phyloP scores from a whole-genome alignment of 495 filamentous ascomycete genomes.

The Penicillium verhagenii region DNA sequence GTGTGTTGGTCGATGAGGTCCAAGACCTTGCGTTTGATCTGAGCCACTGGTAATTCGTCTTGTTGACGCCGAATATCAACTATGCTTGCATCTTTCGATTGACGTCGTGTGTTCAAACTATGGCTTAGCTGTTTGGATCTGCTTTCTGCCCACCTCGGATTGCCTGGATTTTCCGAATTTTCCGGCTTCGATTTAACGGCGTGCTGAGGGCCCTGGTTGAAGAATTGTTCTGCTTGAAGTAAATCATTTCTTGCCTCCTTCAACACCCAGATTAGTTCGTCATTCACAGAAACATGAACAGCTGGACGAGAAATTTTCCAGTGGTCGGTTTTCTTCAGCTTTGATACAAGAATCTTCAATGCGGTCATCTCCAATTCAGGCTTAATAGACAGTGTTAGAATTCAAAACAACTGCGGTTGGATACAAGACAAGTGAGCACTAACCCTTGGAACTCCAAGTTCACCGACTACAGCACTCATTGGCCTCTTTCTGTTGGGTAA shows the following conservation, averaged over 20 bases:
- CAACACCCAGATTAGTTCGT: background rate
- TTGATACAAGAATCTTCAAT: background rate
- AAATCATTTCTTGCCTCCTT: background rate
- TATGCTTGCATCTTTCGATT: slow-evolving; percentile 1
- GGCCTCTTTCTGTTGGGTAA: background rate
- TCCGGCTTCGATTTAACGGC: no score
- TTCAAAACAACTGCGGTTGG: background rate
- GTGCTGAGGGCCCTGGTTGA: background rate
- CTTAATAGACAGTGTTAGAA: background rate
- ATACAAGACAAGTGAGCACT: background rate
- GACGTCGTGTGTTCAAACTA: slow-evolving; percentile 3
- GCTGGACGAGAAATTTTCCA: background rate
- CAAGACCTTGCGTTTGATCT: slow-evolving; percentile 41
- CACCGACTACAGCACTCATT: background rate
- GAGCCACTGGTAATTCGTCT: slow-evolving; percentile 48
- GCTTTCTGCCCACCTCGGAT: background rate
- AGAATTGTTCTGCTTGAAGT: background rate
- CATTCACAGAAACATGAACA: background rate
- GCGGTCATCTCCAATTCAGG: background rate
- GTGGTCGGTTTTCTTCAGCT: background rate
- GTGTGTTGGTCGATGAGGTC: slow-evolving; percentile 47
- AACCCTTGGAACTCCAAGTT: background rate
- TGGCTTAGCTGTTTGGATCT: background rate
- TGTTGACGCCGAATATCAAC: slow-evolving; percentile 3
- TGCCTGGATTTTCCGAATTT: background rate